These are phyloP conservation scores for Populus pruinosa DNA, from an alignment of 345 rosid species.

Conservation along the genomic window DNA sequence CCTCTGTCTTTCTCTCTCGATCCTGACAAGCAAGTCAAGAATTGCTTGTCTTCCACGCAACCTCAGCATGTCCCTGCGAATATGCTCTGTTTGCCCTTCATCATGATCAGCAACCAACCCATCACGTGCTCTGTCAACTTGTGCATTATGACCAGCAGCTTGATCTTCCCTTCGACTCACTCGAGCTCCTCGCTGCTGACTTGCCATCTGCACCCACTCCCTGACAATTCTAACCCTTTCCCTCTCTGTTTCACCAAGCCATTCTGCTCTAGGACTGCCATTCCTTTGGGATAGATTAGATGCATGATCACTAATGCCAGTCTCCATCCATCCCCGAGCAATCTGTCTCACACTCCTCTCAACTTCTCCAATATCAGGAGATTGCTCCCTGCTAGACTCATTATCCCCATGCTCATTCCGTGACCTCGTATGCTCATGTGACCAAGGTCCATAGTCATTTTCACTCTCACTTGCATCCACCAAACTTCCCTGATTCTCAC, in stretches of 20 bases:
- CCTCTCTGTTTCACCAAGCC: constrained; percentile 97
- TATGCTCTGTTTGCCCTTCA: constrained; percentile 74
- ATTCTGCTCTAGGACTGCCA: constrained; percentile 71
- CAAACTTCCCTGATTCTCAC: constrained; percentile 66
- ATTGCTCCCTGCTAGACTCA: constrained; percentile 80
- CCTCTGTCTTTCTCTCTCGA: constrained; percentile 83
- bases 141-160: constrained; percentile 38
- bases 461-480: constrained; percentile 79
- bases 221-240: constrained; percentile 96
- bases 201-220: constrained; percentile 96
- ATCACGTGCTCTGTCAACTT: constrained; percentile 50
- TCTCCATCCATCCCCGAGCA: constrained; percentile 91
- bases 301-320: constrained; percentile 63
- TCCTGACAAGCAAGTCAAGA: constrained; percentile 77
- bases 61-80: constrained; percentile 69
- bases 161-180: constrained; percentile 62
- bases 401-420: constrained; percentile 52
- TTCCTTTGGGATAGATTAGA: constrained; percentile 58
- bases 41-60: constrained; percentile 93
- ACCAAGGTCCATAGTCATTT: constrained; percentile 80
- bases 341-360: constrained; percentile 98
- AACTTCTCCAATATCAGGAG: constrained; percentile 87
- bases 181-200: constrained; percentile 80
- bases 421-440: constrained; percentile 50
- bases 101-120: constrained; percentile 53